phyloP scores from a whole-genome alignment of 2,329 filamentous ascomycete species.

The Fonsecaea pedrosoi region DNA sequence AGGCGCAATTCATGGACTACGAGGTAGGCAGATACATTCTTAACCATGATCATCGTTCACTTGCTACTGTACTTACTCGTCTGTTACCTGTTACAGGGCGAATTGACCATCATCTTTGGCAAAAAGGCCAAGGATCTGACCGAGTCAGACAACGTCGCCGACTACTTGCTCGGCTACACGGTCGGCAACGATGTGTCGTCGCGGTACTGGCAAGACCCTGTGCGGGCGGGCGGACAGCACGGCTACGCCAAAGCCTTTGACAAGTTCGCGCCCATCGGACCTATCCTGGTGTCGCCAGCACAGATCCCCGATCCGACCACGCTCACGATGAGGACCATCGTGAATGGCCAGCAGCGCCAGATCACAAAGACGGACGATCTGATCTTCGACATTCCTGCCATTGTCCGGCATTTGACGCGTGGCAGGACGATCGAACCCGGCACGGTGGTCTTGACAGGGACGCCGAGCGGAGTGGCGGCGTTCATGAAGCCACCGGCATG shows the following conservation, averaged over 20 bases:
- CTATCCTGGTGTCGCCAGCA: slow-evolving; percentile 51
- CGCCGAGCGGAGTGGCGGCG: slow-evolving; percentile 51
- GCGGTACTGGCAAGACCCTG: slow-evolving; percentile 75
- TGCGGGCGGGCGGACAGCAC: slow-evolving; percentile 70
- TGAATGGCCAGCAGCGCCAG: slow-evolving; percentile 48
- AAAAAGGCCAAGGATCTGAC: slow-evolving; percentile 52
- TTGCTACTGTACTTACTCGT: slow-evolving; percentile 1
- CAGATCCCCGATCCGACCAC: slow-evolving; percentile 43
- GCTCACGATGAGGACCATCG: slow-evolving; percentile 42
- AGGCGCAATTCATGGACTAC: slow-evolving; percentile 18
- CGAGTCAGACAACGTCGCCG: slow-evolving; percentile 62
- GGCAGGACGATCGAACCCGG: slow-evolving; percentile 47
- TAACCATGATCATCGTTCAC: slow-evolving; percentile 4
- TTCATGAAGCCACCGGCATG: slow-evolving; percentile 49
- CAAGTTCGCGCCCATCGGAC: slow-evolving; percentile 62
- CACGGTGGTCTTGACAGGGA: slow-evolving; percentile 51
- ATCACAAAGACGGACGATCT: slow-evolving; percentile 46
- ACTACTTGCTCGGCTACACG: slow-evolving; percentile 75
- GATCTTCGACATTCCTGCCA: slow-evolving; percentile 48
- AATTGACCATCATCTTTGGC: slow-evolving; percentile 49
- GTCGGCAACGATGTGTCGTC: slow-evolving; percentile 77
- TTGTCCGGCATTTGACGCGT: slow-evolving; percentile 45
- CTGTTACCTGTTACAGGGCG: slow-evolving; percentile 7
- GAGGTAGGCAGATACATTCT: slow-evolving; percentile 3
- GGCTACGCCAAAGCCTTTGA: slow-evolving; percentile 61